Conservation (phyloP, 306 rosid genomes). For the Casuarina equisetifolia region DNA sequence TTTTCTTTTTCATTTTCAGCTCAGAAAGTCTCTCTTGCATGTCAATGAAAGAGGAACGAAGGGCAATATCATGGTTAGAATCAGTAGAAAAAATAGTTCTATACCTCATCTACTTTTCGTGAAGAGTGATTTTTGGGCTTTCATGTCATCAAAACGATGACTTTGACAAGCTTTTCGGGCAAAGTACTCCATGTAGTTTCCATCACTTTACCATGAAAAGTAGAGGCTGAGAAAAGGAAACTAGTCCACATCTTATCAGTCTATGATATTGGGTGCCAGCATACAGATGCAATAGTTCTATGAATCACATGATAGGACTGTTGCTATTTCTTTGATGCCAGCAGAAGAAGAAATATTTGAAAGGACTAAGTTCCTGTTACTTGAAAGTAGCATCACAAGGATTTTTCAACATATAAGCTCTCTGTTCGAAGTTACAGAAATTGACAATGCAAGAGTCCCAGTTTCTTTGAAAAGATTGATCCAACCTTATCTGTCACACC, state of each 20-base stretch:
- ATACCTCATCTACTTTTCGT: no score
- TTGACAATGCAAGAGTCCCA: background rate
- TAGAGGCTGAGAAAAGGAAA: background rate
- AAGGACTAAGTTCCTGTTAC: background rate
- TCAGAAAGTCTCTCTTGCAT: no score
- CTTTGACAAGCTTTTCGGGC: background rate
- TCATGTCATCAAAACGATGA: background rate
- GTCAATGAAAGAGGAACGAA: no score
- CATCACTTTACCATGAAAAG: background rate
- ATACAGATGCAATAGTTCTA: background rate
- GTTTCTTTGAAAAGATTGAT: background rate
- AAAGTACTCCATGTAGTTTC: background rate
- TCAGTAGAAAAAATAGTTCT: no score
- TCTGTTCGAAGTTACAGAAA: background rate
- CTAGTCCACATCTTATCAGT: background rate
- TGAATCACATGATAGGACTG: no score
- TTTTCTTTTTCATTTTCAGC: no score
- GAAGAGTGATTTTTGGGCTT: background rate
- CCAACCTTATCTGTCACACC: no score
- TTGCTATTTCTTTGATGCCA: no score
- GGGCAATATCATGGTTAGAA: no score
- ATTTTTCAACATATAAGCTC: background rate
- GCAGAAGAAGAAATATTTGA: background rate
- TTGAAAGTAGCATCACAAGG: background rate
- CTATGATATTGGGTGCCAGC: background rate